Percentiles rank a stretch among this genome's conserved stretches.
Evolutionary conservation across 2,329 filamentous ascomycete genomes (phyloP).

Genomic region (Chaetomium globosum): DNA sequence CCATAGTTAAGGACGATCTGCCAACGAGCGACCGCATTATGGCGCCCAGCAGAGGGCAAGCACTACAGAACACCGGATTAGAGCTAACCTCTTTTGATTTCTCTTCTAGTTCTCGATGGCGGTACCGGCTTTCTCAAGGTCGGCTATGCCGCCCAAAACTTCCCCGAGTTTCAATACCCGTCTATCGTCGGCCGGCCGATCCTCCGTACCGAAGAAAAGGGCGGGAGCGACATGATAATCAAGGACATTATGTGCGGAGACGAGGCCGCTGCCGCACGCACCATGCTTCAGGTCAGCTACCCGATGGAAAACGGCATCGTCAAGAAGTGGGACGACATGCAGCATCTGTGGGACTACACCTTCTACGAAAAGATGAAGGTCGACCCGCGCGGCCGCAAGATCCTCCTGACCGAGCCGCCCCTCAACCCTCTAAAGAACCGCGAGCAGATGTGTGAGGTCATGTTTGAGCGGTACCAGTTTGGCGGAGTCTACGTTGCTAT

Average conservation of each 20-base stretch:
- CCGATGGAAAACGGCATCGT: conserved; percentile 99
- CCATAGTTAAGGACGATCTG: conserved; percentile 45
- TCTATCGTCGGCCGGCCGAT: conserved; percentile 98
- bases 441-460: conserved; percentile 97
- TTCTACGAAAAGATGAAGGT: conserved; percentile 97
- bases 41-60: conserved; percentile 7
- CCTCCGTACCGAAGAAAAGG: conserved; percentile 88
- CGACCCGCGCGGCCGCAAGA: conserved; percentile 89
- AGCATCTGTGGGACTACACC: conserved; percentile 98
- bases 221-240: conserved; percentile 64
- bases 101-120: conserved; percentile 87
- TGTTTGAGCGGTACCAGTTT: conserved; percentile 97
- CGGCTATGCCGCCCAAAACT: conserved; percentile 98
- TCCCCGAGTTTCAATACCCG: conserved; percentile 97
- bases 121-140: conserved; percentile 99
- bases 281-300: conserved; percentile 98
- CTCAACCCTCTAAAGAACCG: conserved; percentile 98
- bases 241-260: conserved; percentile 99
- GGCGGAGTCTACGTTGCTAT: conserved; percentile 67
- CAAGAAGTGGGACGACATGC: conserved; percentile 99
- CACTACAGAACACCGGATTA: not conserved
- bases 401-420: conserved; percentile 86
- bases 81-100: conserved; percentile 35
- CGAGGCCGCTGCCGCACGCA: conserved; percentile 91
- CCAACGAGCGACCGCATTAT: conserved; percentile 10